Evolutionary conservation across 163 green algal genomes (phyloP), one percentile per base, ranked within the genome.

Genomic region (Trebouxia gelatinosa): DNA sequence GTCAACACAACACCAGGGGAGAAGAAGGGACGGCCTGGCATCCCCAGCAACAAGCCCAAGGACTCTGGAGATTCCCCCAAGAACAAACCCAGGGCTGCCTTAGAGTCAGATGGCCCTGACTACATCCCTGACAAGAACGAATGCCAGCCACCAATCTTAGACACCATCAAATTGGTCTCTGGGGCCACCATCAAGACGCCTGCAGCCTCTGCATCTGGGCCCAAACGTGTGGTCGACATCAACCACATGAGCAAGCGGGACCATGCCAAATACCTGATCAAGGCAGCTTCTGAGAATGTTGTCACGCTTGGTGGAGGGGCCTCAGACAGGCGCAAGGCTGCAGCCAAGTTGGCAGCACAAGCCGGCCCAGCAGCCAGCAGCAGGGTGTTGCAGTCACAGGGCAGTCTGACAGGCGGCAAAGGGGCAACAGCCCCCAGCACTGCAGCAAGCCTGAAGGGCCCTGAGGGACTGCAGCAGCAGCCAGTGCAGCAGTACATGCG

Each of bases 61-160:
- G 68, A 76, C 37, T 29, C 28, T 62, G 40, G 21, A 26, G 58
- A 35, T 17, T 29, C 50, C 11, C 43, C 35, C 13, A 79, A 65
- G 34, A 23, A 34, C 34, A 58, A 71, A 39, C 6, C 50, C 38
- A 64, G n/a, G 43, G 43, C 28, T 19, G 16, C 68, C 6, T 29
- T 61, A 29, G 68, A 76, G 43, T 39, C 46, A 11, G 68, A 76
- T 31, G 68, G 68, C 11, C 57, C 74, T n/a, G 74, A 72, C 58
- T 80, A 67, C 61, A 67, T 80, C 39, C 61, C 68, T 54, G 43
- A 75, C 31, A 71, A 43, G 58, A 80, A 80, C 4, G 75, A 80
- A 39, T 26, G 51, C n/a, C 75, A 80, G 43, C 75, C 75, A 29
- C 58, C 75, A 35, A 29, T 72, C 5, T 38, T 38, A 26, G 75